Evolutionary conservation across 2,329 filamentous ascomycete species (phyloP), one percentile per base, ranked within the genome.

Genomic region (Penicillium verrucosum): DNA sequence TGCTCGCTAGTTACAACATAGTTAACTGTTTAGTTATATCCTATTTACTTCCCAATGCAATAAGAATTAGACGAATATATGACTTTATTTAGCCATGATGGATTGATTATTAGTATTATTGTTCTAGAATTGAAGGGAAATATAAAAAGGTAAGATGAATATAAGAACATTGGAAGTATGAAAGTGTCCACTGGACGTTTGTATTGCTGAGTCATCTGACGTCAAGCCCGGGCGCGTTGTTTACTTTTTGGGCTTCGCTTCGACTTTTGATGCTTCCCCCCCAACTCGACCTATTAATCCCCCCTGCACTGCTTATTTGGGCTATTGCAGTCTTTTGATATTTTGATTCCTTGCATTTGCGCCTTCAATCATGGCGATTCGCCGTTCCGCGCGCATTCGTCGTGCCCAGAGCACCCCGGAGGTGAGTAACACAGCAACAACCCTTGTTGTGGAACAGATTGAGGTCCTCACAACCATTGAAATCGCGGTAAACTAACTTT

Each of bases 321-420:
- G 34, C 18, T 42, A 46, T 45, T 57, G 5, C 10, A 42, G 6
- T 32, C 21, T 32, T 14, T 12, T 46, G 8, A 34, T 30, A 41
- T 49, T 10, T 41, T 54, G 45, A 27, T 42, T 46, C 23, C 38
- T 53, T 53, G 29, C 43, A 42, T 62, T 45, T n/a, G 34, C 40
- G 18, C 40, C 25, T 57, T 41, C 14, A 57, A 54, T 42, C 40
- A 75, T 75, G 73, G 68, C 70, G 67, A 67, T 74, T 58, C 73
- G 74, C 62, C 71, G 74, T 61, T 77, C 74, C 55, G 74, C 74
- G 59, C 74, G 74, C 60, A 64, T 77, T 60, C 69, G 66, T 58
- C 69, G 66, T 58, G 49, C 60, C 27, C 52, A 62, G 42, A 64
- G 67, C 50, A 60, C 69, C 42, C 63, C 68, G 27, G 72, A 76